phyloP scores from a whole-genome alignment of 768 basidiomycete genomes.

The Tulasnella sp. region DNA sequence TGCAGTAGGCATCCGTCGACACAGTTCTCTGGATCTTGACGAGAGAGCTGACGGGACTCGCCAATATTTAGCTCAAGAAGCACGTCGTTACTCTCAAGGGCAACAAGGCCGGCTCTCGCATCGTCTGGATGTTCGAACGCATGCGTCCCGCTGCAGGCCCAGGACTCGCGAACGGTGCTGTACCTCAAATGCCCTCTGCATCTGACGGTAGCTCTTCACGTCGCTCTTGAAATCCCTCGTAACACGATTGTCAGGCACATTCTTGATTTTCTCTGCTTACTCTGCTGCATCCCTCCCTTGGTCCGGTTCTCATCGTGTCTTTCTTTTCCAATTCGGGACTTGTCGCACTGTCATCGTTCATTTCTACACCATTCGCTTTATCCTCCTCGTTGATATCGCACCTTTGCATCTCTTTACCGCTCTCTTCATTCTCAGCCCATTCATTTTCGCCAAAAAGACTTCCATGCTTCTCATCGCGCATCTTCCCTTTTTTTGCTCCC shows the following conservation, averaged over 20 bases:
- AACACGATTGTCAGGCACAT: background rate
- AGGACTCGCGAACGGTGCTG: background rate
- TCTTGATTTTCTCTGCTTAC: background rate
- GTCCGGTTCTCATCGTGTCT: background rate
- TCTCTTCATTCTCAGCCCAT: background rate
- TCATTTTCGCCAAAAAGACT: background rate
- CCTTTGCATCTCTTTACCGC: background rate
- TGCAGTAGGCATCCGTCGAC: slow-evolving; percentile 30
- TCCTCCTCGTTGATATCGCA: background rate
- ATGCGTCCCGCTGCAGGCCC: background rate
- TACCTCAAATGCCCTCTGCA: background rate
- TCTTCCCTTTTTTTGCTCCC: background rate
- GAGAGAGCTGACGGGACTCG: background rate
- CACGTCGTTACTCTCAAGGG: slow-evolving; percentile 85
- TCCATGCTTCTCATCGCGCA: background rate
- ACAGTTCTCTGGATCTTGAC: background rate
- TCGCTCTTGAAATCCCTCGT: background rate
- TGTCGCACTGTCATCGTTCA: background rate
- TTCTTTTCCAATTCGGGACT: background rate
- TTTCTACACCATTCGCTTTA: background rate
- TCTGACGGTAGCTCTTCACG: background rate
- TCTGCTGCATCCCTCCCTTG: too few relatives aligned
- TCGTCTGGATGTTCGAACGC: slow-evolving; percentile 67
- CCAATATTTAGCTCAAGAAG: slow-evolving; percentile 41
- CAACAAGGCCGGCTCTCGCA: slow-evolving; percentile 83